Conservation (phyloP, 2,329 filamentous ascomycete species). For the Hymenotorrendiella dingleyae region DNA sequence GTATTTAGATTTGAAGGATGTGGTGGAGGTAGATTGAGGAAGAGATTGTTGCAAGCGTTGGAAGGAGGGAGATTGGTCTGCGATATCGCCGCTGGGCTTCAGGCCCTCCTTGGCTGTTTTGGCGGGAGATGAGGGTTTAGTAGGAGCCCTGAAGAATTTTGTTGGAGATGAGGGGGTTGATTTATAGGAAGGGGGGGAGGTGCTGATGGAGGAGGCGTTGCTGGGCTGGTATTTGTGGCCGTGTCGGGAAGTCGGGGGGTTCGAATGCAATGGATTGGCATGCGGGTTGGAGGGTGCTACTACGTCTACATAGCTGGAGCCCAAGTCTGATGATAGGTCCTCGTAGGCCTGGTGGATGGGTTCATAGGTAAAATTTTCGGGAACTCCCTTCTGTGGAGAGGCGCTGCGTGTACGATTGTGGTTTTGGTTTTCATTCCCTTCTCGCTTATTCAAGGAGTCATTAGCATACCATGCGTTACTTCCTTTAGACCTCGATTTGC, state of each 20-base stretch:
- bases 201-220: neutral
- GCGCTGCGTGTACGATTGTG: no score
- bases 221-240: conserved; percentile 16
- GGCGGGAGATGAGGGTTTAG: conserved; percentile 34
- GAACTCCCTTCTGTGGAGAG: conserved; percentile 21
- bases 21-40: no score
- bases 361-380: conserved; percentile 22
- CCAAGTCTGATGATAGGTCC: no score
- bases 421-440: no score
- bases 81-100: conserved; percentile 37
- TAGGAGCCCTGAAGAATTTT: no score
- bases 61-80: no score
- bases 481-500: conserved; percentile 14
- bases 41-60: no score
- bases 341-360: conserved; percentile 38
- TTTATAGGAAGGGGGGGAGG: neutral
- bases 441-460: conserved; percentile 28
- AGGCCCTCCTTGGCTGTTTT: conserved; percentile 36
- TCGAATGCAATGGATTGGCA: conserved; percentile 49
- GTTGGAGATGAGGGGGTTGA: no score
- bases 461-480: conserved; percentile 30
- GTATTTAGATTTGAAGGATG: conserved; percentile 52
- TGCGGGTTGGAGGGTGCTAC: conserved; percentile 26
- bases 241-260: conserved; percentile 36
- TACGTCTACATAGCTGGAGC: conserved; percentile 21